Percentiles rank a stretch among this genome's conserved stretches.
phyloP scores from a whole-genome alignment of 805 yeast genomes.

The Schizosaccharomyces osmophilus region DNA sequence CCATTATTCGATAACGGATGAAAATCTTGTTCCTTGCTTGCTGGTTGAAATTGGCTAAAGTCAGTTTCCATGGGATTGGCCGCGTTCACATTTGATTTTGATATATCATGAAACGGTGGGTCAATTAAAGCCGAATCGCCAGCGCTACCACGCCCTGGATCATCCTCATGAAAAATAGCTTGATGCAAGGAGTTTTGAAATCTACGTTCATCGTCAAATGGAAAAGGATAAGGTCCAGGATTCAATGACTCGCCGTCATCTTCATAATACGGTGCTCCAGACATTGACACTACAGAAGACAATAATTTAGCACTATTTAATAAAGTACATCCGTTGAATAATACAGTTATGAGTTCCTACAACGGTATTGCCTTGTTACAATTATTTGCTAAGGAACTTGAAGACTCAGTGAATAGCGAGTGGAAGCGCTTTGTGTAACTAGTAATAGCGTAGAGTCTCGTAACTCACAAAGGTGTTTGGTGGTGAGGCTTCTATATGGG shows the following conservation, averaged over 20 bases:
- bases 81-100: not conserved
- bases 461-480: no score
- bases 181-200: not conserved
- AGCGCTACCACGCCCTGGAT: not conserved
- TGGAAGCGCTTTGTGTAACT: no score
- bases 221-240: not conserved
- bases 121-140: not conserved
- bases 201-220: not conserved
- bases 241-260: not conserved
- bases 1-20: not conserved
- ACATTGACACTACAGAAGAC: not conserved
- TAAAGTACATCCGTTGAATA: no score
- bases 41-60: not conserved
- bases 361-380: no score
- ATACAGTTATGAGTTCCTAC: no score
- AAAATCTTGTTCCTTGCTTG: not conserved
- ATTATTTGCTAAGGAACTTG: no score
- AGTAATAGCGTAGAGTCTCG: no score
- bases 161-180: not conserved
- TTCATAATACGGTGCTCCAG: not conserved
- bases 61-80: not conserved
- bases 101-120: not conserved
- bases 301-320: no score
- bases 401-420: no score
- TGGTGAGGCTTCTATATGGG: no score